Evolutionary conservation across 2,329 filamentous ascomycete genomes (phyloP).

Genomic region (Didymellaceae sp.): DNA sequence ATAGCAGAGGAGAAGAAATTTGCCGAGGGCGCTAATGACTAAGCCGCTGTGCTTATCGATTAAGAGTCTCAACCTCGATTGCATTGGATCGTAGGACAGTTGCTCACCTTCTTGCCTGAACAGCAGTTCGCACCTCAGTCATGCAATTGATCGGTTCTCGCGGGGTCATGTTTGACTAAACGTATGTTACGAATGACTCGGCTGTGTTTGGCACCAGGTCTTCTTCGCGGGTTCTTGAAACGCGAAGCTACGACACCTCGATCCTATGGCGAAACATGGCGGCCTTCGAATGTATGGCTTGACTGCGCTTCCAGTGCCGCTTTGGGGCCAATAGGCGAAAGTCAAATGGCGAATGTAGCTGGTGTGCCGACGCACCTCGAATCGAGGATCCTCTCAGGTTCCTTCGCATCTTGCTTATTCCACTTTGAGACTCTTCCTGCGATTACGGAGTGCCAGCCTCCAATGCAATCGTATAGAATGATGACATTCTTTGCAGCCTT

Average conservation of each 20-base stretch:
- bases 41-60: conserved; percentile 11
- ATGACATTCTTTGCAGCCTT: background rate
- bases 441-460: background rate
- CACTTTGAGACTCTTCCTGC: background rate
- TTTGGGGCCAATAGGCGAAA: conserved; percentile 8
- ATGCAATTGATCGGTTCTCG: background rate
- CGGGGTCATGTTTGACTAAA: conserved; percentile 14
- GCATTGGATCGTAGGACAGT: background rate
- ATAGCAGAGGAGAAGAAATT: conserved; percentile 5
- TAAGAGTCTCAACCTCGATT: background rate
- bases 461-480: background rate
- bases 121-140: conserved; percentile 13
- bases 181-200: conserved; percentile 5
- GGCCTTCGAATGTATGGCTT: conserved; percentile 18
- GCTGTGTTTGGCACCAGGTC: conserved; percentile 5
- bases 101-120: background rate
- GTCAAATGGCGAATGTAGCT: background rate
- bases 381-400: background rate
- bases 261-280: conserved; percentile 31
- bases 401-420: background rate
- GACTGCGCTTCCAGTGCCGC: conserved; percentile 3
- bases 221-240: conserved; percentile 26
- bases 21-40: conserved; percentile 16
- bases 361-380: background rate
- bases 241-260: conserved; percentile 16